Base-by-base conservation (phyloP, 768 basidiomycete species). In the Roridomyces roridus region DNA sequence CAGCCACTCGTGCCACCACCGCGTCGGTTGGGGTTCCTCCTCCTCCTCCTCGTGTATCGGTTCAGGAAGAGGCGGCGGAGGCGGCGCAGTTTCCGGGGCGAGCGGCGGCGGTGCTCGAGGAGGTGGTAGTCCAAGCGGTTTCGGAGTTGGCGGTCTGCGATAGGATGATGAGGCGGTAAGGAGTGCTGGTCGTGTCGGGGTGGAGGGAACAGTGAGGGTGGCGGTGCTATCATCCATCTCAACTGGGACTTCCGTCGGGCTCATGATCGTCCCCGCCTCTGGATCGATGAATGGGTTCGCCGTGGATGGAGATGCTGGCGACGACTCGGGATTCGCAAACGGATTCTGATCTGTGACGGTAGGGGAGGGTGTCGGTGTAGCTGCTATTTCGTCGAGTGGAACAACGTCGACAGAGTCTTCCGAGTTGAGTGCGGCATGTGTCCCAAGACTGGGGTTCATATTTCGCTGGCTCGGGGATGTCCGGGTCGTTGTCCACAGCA, bases 1-100 rank as follows among this genome's bases (percentile, higher is more conserved):
- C 58, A 92, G 69, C 89, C 90, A 91, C 28, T 92, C 91, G 67
- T 91, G 90, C 91, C 91, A 92, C 91, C 91, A 92, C 57, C 82
- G 74, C 5, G 78, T 76, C 46, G 78, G 74, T 39, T 72, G 73
- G 24, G 60, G 66, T 34, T 70, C 73, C 9, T 74, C 73, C 6
- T 69, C 67, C n/a, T 70, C 63, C 18, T 70, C 63, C 18, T 58
- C 62, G 5, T 60, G 55, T 42, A 74, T 58, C 2, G 77, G n/a
- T n/a, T n/a, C n/a, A n/a, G n/a, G n/a, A n/a, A n/a, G n/a, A n/a
- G n/a, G 70, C n/a, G 71, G 72, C 14, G 78, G 79, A 5, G 76
- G 74, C 20, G 73, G 69, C 35, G 67, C 67, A 26, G 21, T 46
- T 7, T 49, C 47, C 21, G 47, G 42, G 23, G 75, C 70, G 23